Conservation (phyloP, 225 moss, liverwort and hornwort species). For the Pseudisothecium myosuroides region DNA sequence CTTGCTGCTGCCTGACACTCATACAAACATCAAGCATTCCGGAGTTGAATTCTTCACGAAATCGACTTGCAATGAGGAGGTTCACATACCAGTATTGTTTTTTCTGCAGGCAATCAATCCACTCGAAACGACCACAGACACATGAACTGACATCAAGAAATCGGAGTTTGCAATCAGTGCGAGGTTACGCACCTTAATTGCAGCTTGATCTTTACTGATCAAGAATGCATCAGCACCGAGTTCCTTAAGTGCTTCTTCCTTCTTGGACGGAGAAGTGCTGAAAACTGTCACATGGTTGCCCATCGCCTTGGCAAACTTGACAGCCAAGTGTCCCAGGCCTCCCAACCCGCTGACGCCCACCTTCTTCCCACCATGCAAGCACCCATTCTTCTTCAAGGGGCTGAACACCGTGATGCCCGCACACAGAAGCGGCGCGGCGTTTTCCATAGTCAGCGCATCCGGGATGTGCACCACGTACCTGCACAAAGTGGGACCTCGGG, state of each 20-base stretch:
- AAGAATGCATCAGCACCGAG: slow-evolving; percentile 52
- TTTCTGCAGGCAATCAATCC: not conserved
- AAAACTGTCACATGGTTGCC: slow-evolving; percentile 58
- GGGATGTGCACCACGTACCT: slow-evolving; percentile 44
- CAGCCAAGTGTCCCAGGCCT: slow-evolving; percentile 58
- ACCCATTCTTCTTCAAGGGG: slow-evolving; percentile 44
- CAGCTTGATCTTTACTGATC: slow-evolving; percentile 27
- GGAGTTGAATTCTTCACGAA: not conserved
- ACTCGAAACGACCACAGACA: not conserved
- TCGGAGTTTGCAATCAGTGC: not conserved
- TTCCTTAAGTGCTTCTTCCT: slow-evolving; percentile 36
- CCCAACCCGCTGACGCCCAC: slow-evolving; percentile 48
- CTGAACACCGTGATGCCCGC: slow-evolving; percentile 57
- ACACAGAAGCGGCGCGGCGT: slow-evolving; percentile 53
- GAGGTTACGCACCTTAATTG: slow-evolving; percentile 22
- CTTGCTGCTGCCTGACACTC: slow-evolving; percentile 16
- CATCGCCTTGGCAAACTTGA: slow-evolving; percentile 55
- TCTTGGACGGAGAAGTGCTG: slow-evolving; percentile 45
- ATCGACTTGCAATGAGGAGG: not conserved
- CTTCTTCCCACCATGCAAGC: slow-evolving; percentile 33
- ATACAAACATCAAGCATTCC: not conserved
- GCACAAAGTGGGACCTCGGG: not conserved
- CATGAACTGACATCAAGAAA: not conserved
- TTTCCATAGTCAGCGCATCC: slow-evolving; percentile 8
- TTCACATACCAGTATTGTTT: not conserved